A percentile compares a stretch with the other conserved stretches of the same genome.
These are phyloP conservation scores for Leucosporidium scottii DNA, from an alignment of 768 basidiomycete species.

Conservation along the genomic window DNA sequence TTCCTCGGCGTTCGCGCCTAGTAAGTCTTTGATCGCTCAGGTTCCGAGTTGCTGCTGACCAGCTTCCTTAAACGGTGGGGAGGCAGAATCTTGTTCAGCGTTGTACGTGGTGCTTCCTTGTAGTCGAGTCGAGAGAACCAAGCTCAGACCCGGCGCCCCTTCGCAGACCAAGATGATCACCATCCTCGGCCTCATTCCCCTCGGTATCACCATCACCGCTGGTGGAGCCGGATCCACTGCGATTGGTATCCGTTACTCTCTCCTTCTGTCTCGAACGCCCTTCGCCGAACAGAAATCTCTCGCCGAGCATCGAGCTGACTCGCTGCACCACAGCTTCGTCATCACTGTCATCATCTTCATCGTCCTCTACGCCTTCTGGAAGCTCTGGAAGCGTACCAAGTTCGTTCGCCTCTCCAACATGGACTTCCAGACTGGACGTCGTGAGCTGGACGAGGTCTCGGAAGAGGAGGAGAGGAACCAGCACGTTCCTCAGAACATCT, in stretches of 20 bases:
- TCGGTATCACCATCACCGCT: conserved; percentile 27
- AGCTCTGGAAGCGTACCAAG: conserved; percentile 53
- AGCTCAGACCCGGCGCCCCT: too few species aligned
- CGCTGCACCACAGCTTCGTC: conserved; percentile 1
- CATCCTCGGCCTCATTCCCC: conserved; percentile 27
- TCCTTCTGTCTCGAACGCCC: conserved; percentile 29
- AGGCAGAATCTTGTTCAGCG: not conserved
- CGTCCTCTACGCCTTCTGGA: conserved; percentile 60
- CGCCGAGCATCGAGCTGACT: too few species aligned
- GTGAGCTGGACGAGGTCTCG: conserved; percentile 5
- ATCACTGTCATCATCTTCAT: conserved; percentile 54
- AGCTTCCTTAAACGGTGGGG: too few species aligned
- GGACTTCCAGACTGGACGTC: not conserved
- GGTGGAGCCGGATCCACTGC: conserved; percentile 16
- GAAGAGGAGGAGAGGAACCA: conserved; percentile 3
- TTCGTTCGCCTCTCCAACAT: conserved; percentile 36
- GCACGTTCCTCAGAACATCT: not conserved
- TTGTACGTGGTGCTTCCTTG: not conserved
- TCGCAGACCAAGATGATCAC: conserved; percentile 5
- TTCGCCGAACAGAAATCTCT: too few species aligned
- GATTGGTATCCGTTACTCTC: conserved; percentile 46
- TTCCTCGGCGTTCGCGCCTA: not conserved
- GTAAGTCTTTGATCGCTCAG: too few species aligned
- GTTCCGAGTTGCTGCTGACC: too few species aligned
- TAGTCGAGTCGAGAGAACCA: too few species aligned